A percentile compares a stretch with the other conserved stretches of the same genome.
These are phyloP conservation scores for Gaultheria prostrata DNA, from an alignment of 148 eudicot species.

Conservation along the genomic window DNA sequence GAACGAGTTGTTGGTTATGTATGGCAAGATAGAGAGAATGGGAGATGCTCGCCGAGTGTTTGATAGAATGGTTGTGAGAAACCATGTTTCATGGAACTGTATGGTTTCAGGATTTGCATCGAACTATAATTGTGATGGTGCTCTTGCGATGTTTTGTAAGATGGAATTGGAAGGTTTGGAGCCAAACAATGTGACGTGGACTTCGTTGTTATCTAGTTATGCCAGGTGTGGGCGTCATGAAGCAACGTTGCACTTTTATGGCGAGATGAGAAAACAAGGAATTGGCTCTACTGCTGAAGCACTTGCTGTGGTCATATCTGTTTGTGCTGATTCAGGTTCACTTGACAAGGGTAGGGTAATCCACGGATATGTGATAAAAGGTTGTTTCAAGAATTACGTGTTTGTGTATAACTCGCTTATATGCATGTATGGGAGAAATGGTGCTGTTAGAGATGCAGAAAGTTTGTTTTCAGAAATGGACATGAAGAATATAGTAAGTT, in stretches of 20 bases:
- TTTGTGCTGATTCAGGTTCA: slow-evolving; percentile 38
- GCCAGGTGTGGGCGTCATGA: slow-evolving; percentile 43
- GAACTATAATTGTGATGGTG: slow-evolving; percentile 43
- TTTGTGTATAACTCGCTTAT: slow-evolving; percentile 56
- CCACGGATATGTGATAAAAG: slow-evolving; percentile 42
- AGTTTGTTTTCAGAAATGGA: slow-evolving; percentile 41
- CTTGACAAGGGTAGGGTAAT: slow-evolving; percentile 32
- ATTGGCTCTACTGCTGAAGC: slow-evolving; percentile 45
- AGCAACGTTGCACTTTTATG: slow-evolving; percentile 36
- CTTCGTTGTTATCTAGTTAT: slow-evolving; percentile 60
- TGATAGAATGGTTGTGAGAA: slow-evolving; percentile 48
- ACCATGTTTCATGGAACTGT: slow-evolving; percentile 53
- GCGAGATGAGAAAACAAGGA: slow-evolving; percentile 41
- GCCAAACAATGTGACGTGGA: slow-evolving; percentile 64
- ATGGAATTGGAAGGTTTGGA: slow-evolving; percentile 59
- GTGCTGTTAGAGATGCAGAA: slow-evolving; percentile 38
- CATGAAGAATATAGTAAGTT: slow-evolving; percentile 48
- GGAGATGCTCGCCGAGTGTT: slow-evolving; percentile 41
- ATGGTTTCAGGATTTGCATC: slow-evolving; percentile 55
- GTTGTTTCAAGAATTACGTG: slow-evolving; percentile 46
- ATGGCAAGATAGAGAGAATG: slow-evolving; percentile 46
- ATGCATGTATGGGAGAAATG: slow-evolving; percentile 50
- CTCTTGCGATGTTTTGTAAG: slow-evolving; percentile 34
- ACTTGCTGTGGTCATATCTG: slow-evolving; percentile 61
- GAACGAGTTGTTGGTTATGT: slow-evolving; percentile 54